A percentile compares a stretch with the other conserved stretches of the same genome.
Conservation (phyloP, 495 filamentous ascomycete species). For the Acidiella bohemica region DNA sequence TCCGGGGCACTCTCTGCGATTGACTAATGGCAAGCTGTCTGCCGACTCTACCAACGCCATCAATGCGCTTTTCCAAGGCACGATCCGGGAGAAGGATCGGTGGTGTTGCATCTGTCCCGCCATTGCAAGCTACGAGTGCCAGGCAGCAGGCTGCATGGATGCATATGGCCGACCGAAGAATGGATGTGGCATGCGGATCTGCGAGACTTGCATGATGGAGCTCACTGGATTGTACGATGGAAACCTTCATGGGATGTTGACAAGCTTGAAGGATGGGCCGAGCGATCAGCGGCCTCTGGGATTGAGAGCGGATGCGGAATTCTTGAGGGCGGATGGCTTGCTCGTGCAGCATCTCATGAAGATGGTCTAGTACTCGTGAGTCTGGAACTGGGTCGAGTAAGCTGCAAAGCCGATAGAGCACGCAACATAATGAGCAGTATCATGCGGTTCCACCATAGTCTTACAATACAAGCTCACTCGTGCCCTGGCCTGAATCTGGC, state of each 20-base stretch:
- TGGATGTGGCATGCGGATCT: constrained; percentile 34
- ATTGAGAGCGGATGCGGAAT: constrained; percentile 30
- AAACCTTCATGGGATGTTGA: constrained; percentile 25
- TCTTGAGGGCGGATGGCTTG: constrained; percentile 20
- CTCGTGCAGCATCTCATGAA: constrained; percentile 11
- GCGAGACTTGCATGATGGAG: constrained; percentile 26
- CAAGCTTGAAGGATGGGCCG: constrained; percentile 4
- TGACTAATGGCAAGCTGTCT: constrained; percentile 5
- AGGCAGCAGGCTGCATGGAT: constrained; percentile 2
- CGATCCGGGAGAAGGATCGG: constrained; percentile 1
- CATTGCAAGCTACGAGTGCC: constrained; percentile 30
- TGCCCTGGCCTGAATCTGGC: too few relatives aligned
- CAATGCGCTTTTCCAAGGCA: constrained; percentile 16
- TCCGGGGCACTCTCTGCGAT: constrained; percentile 22
- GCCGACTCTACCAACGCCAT: constrained; percentile 24
- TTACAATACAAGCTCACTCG: too few relatives aligned
- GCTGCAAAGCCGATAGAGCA: too few relatives aligned
- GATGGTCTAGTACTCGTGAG: not conserved
- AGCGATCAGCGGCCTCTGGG: constrained; percentile 20
- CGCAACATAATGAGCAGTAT: too few relatives aligned
- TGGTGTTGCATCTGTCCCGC: constrained; percentile 35
- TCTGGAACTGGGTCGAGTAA: not conserved
- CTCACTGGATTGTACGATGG: constrained; percentile 19
- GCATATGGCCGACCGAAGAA: not conserved
- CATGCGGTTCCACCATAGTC: too few relatives aligned